Percentiles rank a stretch among this genome's conserved stretches.
Evolutionary conservation across 169 alveolate species (phyloP).

Genomic region (Eimeria sp.): DNA sequence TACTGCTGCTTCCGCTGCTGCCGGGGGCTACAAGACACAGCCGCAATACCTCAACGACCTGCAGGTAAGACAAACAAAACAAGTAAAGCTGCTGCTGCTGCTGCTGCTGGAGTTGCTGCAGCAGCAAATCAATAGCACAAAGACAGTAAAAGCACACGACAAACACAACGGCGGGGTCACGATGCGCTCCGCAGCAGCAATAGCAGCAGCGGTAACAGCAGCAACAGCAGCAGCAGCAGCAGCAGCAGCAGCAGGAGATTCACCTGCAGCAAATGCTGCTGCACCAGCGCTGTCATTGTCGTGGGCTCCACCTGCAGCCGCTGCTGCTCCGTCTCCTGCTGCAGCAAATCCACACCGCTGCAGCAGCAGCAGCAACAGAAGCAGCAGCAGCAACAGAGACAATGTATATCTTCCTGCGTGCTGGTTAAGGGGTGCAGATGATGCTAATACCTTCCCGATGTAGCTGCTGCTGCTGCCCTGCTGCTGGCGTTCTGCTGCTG

Average conservation of each 20-base stretch:
- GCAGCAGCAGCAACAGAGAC: neutral
- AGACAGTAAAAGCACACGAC: too few relatives aligned
- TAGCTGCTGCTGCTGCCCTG: slow-evolving; percentile 21
- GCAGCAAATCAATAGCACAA: neutral
- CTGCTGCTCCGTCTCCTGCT: slow-evolving; percentile 13
- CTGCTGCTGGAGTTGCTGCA: slow-evolving; percentile 33
- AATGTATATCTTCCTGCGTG: neutral
- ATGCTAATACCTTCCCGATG: neutral
- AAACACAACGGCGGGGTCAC: neutral
- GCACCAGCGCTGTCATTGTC: neutral
- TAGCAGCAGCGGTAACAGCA: neutral
- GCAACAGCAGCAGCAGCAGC: slow-evolving; percentile 32
- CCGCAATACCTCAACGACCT: slow-evolving; percentile 53
- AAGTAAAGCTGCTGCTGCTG: neutral
- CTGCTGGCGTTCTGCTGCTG: slow-evolving; percentile 32
- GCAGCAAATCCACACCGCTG: slow-evolving; percentile 10
- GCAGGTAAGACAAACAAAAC: neutral
- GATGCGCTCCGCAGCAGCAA: neutral
- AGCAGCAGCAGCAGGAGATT: slow-evolving; percentile 19
- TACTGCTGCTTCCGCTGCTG: slow-evolving; percentile 31
- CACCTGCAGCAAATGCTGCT: slow-evolving; percentile 10
- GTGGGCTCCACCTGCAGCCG: neutral
- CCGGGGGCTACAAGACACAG: slow-evolving; percentile 23
- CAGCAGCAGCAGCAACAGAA: neutral
- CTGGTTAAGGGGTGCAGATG: neutral